Percentiles rank a stretch among this genome's conserved stretches.
phyloP scores from a whole-genome alignment of 169 alveolate genomes.

The Cryptosporidium sp. region DNA sequence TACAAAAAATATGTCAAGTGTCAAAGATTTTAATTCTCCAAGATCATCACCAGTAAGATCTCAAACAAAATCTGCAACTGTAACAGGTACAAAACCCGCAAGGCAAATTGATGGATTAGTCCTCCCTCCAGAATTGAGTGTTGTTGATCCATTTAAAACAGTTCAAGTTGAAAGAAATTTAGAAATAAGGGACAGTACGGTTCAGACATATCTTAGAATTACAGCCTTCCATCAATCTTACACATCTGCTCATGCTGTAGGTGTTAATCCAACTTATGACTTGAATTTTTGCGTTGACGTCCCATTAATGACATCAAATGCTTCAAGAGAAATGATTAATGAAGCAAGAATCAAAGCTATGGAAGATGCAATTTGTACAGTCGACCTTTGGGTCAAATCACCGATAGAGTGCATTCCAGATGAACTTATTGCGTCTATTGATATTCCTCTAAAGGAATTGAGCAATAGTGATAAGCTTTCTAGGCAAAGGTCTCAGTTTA shows the following conservation, averaged over 20 bases:
- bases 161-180: slow-evolving; percentile 57
- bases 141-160: slow-evolving; percentile 71
- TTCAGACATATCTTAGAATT: slow-evolving; percentile 64
- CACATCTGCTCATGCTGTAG: slow-evolving; percentile 74
- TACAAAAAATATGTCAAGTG: slow-evolving; percentile 9
- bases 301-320: slow-evolving; percentile 60
- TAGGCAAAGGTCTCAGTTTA: slow-evolving; percentile 58
- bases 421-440: slow-evolving; percentile 70
- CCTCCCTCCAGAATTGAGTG: slow-evolving; percentile 71
- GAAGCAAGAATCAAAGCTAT: slow-evolving; percentile 47
- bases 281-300: slow-evolving; percentile 68
- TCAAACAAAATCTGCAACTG: slow-evolving; percentile 50
- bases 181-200: slow-evolving; percentile 68
- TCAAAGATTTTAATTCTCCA: slow-evolving; percentile 48
- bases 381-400: slow-evolving; percentile 72
- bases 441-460: slow-evolving; percentile 51
- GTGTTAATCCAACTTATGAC: slow-evolving; percentile 71
- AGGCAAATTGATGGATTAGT: slow-evolving; percentile 46
- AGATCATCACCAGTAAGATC: slow-evolving; percentile 43
- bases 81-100: slow-evolving; percentile 23
- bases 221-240: slow-evolving; percentile 74
- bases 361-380: slow-evolving; percentile 74
- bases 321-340: slow-evolving; percentile 50
- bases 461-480: slow-evolving; percentile 21
- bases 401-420: slow-evolving; percentile 66